Percentiles rank a stretch among this genome's conserved stretches.
phyloP scores from a whole-genome alignment of 208 protist genomes.

The Trypanosoma scelopori region DNA sequence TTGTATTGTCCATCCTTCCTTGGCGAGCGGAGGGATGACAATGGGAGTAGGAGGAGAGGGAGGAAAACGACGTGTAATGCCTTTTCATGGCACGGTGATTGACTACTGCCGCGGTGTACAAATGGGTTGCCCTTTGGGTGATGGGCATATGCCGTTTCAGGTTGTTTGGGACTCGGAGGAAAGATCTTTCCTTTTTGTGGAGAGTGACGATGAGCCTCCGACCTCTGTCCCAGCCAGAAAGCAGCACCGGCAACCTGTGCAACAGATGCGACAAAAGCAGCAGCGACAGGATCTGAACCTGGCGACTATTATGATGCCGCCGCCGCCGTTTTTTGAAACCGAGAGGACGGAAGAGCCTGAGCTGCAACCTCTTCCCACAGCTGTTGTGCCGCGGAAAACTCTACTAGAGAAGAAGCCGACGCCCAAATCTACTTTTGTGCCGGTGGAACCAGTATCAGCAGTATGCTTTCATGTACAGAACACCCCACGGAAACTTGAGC shows the following conservation, averaged over 20 bases:
- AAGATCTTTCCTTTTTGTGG: constrained; percentile 21
- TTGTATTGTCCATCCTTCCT: not conserved
- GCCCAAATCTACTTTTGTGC: not conserved
- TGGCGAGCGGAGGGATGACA: not conserved
- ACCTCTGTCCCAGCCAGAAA: not conserved
- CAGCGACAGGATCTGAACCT: constrained; percentile 11
- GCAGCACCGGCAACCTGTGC: not conserved
- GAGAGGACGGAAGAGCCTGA: not conserved
- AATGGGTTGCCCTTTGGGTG: constrained; percentile 46
- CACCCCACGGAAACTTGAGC: not conserved
- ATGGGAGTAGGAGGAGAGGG: not conserved
- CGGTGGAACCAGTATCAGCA: not conserved
- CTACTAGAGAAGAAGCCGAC: not conserved
- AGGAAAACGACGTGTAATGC: not conserved
- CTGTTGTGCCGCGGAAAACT: not conserved
- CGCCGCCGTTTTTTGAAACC: constrained; percentile 3
- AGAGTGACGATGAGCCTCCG: constrained; percentile 12
- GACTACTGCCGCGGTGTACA: constrained; percentile 74
- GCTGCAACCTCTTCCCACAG: not conserved
- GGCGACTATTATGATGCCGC: constrained; percentile 12
- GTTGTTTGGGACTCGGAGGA: constrained; percentile 22
- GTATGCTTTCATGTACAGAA: not conserved
- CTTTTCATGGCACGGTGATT: constrained; percentile 55
- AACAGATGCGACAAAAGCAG: not conserved
- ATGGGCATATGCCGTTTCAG: constrained; percentile 40